Conservation (phyloP, 2,329 filamentous ascomycete species). For the Epichloe uncinata region DNA sequence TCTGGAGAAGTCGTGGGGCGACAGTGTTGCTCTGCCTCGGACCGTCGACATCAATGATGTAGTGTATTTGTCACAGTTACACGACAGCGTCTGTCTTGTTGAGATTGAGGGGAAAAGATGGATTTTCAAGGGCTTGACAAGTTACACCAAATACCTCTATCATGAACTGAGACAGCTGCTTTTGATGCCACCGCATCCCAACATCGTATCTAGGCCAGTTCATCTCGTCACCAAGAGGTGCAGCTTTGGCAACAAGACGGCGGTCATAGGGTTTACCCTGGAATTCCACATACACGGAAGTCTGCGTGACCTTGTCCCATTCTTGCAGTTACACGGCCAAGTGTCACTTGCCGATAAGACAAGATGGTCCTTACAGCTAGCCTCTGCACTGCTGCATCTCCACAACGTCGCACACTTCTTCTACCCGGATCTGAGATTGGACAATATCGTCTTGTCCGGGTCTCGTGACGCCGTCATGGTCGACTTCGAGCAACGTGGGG, state of each 20-base stretch:
- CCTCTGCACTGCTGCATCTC: conserved; percentile 37
- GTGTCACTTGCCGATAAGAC: conserved; percentile 31
- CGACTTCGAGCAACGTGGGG: conserved; percentile 49
- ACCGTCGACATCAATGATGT: conserved; percentile 36
- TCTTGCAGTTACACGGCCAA: conserved; percentile 31
- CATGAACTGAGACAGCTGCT: conserved; percentile 46
- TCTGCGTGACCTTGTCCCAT: conserved; percentile 40
- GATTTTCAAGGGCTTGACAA: conserved; percentile 46
- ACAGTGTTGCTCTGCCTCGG: conserved; percentile 27
- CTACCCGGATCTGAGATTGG: conserved; percentile 46
- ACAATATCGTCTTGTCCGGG: conserved; percentile 42
- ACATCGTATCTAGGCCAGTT: conserved; percentile 37
- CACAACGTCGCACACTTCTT: conserved; percentile 31
- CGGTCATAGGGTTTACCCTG: conserved; percentile 43
- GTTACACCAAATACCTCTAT: conserved; percentile 46
- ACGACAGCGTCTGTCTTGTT: conserved; percentile 47
- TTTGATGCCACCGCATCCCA: conserved; percentile 35
- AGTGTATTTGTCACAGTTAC: conserved; percentile 38
- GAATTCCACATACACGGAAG: conserved; percentile 40
- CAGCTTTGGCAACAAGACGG: conserved; percentile 41
- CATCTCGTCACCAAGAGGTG: conserved; percentile 43
- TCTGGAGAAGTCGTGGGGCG: conserved; percentile 31
- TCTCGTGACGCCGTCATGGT: conserved; percentile 38
- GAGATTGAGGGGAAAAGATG: conserved; percentile 26
- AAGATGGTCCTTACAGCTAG: conserved; percentile 40